Evolutionary conservation across 208 protist species (phyloP).

Genomic region (Leishmania mexicana): DNA sequence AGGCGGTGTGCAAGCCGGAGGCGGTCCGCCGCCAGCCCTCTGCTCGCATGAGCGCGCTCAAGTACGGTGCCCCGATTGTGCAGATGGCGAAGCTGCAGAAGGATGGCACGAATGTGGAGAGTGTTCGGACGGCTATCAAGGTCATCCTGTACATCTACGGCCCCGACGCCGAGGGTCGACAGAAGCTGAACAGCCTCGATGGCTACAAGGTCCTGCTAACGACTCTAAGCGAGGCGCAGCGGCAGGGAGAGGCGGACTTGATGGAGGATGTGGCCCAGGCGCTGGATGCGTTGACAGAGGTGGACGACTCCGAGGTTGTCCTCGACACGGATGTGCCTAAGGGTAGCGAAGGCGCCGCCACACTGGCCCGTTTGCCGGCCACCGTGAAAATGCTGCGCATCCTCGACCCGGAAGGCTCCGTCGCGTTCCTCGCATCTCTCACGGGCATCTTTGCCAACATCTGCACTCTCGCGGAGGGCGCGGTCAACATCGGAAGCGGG

Average conservation of each 20-base stretch:
- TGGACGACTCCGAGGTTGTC: constrained; percentile 76
- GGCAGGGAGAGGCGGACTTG: constrained; percentile 67
- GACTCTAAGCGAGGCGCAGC: constrained; percentile 81
- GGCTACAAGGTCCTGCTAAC: constrained; percentile 66
- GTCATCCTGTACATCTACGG: constrained; percentile 62
- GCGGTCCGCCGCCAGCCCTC: constrained; percentile 54
- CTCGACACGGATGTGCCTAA: constrained; percentile 71
- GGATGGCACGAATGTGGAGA: constrained; percentile 70
- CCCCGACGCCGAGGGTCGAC: constrained; percentile 57
- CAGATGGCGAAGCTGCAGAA: constrained; percentile 55
- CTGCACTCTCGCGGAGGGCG: constrained; percentile 63
- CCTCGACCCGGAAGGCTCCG: constrained; percentile 74
- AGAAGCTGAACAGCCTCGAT: constrained; percentile 43
- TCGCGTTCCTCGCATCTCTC: constrained; percentile 75
- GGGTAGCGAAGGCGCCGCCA: constrained; percentile 69
- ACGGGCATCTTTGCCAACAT: constrained; percentile 86
- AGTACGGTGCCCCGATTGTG: constrained; percentile 53
- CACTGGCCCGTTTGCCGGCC: constrained; percentile 71
- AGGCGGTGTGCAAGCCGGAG: constrained; percentile 59
- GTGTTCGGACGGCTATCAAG: constrained; percentile 53
- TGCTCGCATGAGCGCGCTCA: constrained; percentile 52
- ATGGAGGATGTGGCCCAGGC: constrained; percentile 75
- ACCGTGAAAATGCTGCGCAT: constrained; percentile 90
- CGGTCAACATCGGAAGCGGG: constrained; percentile 61
- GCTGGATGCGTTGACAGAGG: constrained; percentile 61